Percentiles rank a stretch among this genome's conserved stretches.
Evolutionary conservation across 345 rosid species (phyloP).

Genomic region (Capsella bursapastoris): DNA sequence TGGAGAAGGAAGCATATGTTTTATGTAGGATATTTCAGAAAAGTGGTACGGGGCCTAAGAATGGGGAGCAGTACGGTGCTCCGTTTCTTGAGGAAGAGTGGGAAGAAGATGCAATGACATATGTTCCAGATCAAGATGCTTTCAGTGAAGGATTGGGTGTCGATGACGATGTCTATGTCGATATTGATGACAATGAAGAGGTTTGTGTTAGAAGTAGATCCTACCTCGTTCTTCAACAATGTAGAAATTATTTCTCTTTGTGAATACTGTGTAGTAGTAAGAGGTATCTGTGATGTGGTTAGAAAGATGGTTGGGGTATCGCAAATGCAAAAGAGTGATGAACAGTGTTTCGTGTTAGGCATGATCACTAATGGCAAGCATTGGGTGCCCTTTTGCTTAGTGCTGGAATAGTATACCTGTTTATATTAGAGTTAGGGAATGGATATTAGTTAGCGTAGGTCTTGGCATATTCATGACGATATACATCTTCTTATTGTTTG

Average conservation of each 20-base stretch:
- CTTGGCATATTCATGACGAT: background rate
- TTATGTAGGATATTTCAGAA: conserved; percentile 92
- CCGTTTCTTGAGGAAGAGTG: conserved; percentile 96
- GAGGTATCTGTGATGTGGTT: background rate
- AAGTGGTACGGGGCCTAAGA: conserved; percentile 97
- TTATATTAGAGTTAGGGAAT: background rate
- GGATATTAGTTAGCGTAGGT: conserved; percentile 11
- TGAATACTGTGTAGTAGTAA: conserved; percentile 7
- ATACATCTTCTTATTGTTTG: background rate
- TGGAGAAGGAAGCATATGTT: conserved; percentile 78
- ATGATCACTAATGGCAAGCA: background rate
- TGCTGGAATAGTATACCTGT: background rate
- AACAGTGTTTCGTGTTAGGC: background rate
- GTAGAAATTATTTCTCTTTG: background rate
- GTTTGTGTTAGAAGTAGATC: conserved; percentile 43
- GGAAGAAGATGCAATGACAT: conserved; percentile 59
- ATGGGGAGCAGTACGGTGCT: conserved; percentile 98
- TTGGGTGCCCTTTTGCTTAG: background rate
- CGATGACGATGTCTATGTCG: conserved; percentile 60
- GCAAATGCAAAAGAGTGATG: background rate
- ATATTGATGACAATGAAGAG: conserved; percentile 67
- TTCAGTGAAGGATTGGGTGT: conserved; percentile 42
- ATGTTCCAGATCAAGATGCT: conserved; percentile 60
- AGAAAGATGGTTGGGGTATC: background rate
- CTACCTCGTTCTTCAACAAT: background rate